A percentile compares a stretch with the other conserved stretches of the same genome.
phyloP scores from a whole-genome alignment of 257 asterid genomes.

The Salvia miltiorrhiza region DNA sequence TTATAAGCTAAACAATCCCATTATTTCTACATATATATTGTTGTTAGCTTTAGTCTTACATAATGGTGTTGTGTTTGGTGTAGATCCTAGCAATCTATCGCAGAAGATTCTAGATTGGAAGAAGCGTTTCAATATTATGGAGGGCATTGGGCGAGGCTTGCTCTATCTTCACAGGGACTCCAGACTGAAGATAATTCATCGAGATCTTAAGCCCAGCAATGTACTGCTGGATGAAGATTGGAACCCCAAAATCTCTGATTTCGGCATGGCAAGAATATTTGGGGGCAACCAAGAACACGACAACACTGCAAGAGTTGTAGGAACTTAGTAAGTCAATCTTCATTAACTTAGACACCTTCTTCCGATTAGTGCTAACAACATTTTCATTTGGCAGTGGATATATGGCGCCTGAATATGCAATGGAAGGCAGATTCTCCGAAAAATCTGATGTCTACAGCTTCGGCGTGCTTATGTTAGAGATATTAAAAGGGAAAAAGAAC shows the following conservation, averaged over 20 bases:
- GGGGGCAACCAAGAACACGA: slow-evolving; percentile 51
- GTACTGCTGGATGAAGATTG: slow-evolving; percentile 56
- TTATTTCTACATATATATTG: background rate
- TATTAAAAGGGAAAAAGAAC: slow-evolving; percentile 54
- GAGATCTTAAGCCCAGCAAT: slow-evolving; percentile 66
- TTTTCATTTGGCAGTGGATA: slow-evolving; percentile 42
- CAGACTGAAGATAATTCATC: slow-evolving; percentile 52
- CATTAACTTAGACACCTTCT: no score
- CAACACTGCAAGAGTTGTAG: slow-evolving; percentile 55
- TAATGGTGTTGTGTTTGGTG: background rate
- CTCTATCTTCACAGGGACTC: slow-evolving; percentile 72
- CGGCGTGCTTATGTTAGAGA: slow-evolving; percentile 56
- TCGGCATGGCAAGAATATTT: slow-evolving; percentile 64
- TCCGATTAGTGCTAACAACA: background rate
- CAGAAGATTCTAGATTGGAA: slow-evolving; percentile 42
- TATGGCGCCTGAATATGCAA: slow-evolving; percentile 74
- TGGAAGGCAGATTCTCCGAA: slow-evolving; percentile 40
- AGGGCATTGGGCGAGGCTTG: slow-evolving; percentile 64
- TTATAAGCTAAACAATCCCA: background rate
- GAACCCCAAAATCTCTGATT: slow-evolving; percentile 71
- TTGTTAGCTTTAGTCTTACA: background rate
- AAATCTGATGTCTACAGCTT: slow-evolving; percentile 27
- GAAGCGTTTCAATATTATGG: slow-evolving; percentile 42
- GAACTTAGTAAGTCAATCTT: slow-evolving; percentile 56
- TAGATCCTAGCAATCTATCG: slow-evolving; percentile 30